Percentiles rank a stretch among this genome's conserved stretches.
Conservation (phyloP, 73 alveolate genomes). For the Paraurostyla sp. region DNA sequence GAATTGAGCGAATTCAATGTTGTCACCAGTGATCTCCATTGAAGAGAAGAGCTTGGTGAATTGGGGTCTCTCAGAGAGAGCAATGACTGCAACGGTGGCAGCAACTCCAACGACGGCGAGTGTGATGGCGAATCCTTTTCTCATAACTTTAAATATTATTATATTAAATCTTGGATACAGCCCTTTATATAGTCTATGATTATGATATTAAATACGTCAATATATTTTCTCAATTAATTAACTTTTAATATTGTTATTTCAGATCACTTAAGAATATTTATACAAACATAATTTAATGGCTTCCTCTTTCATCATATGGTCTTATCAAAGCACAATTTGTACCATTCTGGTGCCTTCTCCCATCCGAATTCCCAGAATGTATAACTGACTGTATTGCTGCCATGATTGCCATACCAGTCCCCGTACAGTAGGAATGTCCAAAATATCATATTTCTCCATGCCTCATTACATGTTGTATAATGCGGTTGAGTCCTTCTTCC, state of each 20-base stretch:
- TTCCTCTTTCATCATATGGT: neutral
- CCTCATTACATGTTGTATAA: conserved; percentile 36
- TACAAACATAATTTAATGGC: neutral
- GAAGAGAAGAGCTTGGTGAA: conserved; percentile 27
- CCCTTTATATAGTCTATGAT: neutral
- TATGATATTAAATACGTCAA: neutral
- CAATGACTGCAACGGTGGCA: conserved; percentile 57
- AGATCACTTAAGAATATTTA: neutral
- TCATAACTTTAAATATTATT: conserved; percentile 32
- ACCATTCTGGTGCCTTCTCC: conserved; percentile 52
- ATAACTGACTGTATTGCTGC: conserved; percentile 31
- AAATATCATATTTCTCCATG: conserved; percentile 51
- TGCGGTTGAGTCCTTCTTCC: neutral
- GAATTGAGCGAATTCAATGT: conserved; percentile 62
- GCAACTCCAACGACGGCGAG: conserved; percentile 69
- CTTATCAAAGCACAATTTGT: neutral
- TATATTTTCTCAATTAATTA: too few relatives aligned
- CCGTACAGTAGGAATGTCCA: conserved; percentile 31
- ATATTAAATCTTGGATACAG: neutral
- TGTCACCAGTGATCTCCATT: conserved; percentile 26
- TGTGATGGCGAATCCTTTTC: conserved; percentile 19
- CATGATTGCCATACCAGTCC: conserved; percentile 55
- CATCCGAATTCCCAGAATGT: conserved; percentile 43
- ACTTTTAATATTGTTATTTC: neutral
- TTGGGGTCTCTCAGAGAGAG: neutral